Conservation (phyloP, 2,329 filamentous ascomycete genomes). For the Drechslerella dactyloides region DNA sequence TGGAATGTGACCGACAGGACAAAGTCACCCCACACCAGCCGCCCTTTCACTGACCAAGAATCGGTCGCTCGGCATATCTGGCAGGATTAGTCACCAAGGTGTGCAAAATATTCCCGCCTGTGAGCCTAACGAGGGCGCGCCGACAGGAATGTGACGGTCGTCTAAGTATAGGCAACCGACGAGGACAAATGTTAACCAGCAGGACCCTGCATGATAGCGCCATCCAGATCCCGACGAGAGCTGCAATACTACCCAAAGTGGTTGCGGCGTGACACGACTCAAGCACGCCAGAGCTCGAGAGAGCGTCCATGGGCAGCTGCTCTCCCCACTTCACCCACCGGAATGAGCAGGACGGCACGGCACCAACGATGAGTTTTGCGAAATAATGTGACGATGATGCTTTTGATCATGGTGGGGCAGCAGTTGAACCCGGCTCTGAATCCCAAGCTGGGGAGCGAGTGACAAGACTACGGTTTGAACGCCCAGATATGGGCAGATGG, state of each 20-base stretch:
- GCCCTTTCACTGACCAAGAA: too few relatives aligned
- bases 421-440: conserved; percentile 13
- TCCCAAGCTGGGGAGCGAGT: conserved; percentile 35
- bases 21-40: too few relatives aligned
- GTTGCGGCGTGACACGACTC: conserved; percentile 9
- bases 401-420: conserved; percentile 27
- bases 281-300: conserved; percentile 3
- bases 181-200: conserved; percentile 32
- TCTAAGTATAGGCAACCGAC: conserved; percentile 46
- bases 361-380: conserved; percentile 31
- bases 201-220: conserved; percentile 45
- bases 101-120: background rate
- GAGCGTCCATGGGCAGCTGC: conserved; percentile 19
- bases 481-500: conserved; percentile 18
- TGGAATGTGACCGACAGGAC: background rate
- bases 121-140: conserved; percentile 12
- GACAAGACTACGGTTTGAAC: conserved; percentile 40
- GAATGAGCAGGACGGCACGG: conserved; percentile 27
- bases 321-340: conserved; percentile 2
- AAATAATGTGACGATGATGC: conserved; percentile 19
- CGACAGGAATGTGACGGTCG: conserved; percentile 44
- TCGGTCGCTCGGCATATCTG: background rate
- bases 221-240: conserved; percentile 33
- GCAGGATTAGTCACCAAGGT: background rate
- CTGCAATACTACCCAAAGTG: conserved; percentile 38